Conservation (phyloP, 768 basidiomycete species). For the Boletus fagicola region DNA sequence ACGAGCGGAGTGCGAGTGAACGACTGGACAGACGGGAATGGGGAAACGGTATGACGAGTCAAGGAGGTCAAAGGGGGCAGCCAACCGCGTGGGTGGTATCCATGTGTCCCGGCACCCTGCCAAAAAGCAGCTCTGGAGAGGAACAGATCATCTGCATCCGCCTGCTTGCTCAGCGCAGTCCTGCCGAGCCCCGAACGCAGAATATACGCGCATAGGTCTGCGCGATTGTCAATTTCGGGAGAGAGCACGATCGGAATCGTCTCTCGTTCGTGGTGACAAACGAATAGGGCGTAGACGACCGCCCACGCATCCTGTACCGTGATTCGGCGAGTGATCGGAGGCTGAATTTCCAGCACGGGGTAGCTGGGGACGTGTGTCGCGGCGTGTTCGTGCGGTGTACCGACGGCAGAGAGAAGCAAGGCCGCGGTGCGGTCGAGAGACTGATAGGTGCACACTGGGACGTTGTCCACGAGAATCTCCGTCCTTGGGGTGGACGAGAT, state of each 20-base stretch:
- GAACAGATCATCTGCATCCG: constrained; percentile 32
- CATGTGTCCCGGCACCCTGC: constrained; percentile 46
- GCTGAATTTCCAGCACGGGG: constrained; percentile 17
- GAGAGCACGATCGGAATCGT: constrained; percentile 40
- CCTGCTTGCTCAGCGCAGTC: constrained; percentile 2
- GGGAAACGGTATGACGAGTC: constrained; percentile 18
- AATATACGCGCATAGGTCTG: constrained; percentile 39
- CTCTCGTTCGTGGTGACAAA: constrained; percentile 38
- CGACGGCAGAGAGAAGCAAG: constrained; percentile 19
- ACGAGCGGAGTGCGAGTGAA: constrained; percentile 48
- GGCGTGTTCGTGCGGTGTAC: constrained; percentile 18
- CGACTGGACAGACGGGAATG: constrained; percentile 38
- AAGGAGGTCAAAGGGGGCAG: constrained; percentile 32
- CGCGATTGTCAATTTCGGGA: constrained; percentile 26
- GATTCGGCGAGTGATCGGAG: constrained; percentile 10
- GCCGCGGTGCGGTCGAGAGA: constrained; percentile 8
- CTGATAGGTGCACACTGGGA: constrained; percentile 14
- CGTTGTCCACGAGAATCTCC: constrained; percentile 8
- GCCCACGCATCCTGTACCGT: constrained; percentile 40
- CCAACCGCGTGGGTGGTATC: constrained; percentile 34
- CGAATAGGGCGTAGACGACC: constrained; percentile 42
- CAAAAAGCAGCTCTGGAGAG: constrained; percentile 46
- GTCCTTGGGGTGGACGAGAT: background rate
- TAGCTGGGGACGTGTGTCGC: constrained; percentile 22
- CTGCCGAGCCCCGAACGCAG: constrained; percentile 38